phyloP scores from a whole-genome alignment of 2,329 filamentous ascomycete species.

The Ascochyta rabiei region DNA sequence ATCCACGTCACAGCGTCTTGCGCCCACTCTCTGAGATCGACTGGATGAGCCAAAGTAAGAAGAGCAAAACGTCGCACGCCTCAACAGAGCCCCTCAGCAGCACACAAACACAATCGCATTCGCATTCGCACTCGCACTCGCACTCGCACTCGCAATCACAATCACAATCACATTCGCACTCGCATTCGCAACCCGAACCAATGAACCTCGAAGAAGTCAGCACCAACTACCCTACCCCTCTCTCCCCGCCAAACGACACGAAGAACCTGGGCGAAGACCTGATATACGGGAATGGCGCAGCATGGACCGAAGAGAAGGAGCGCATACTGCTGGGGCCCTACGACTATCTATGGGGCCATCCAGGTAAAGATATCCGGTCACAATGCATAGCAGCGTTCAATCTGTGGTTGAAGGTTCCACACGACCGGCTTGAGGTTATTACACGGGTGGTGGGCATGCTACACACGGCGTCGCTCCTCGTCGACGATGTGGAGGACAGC shows the following conservation, averaged over 20 bases:
- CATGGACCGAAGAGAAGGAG: conserved; percentile 78
- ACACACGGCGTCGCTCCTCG: conserved; percentile 80
- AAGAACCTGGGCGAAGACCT: conserved; percentile 46
- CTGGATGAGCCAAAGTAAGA: conserved; percentile 50
- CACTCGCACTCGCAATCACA: background rate
- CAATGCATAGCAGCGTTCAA: conserved; percentile 84
- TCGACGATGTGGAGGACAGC: conserved; percentile 88
- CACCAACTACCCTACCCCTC: conserved; percentile 38
- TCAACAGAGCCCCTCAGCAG: conserved; percentile 19
- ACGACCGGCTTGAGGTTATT: conserved; percentile 72
- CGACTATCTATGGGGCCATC: conserved; percentile 78
- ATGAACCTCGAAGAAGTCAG: conserved; percentile 23
- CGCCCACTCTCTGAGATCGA: conserved; percentile 48
- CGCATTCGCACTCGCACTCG: background rate
- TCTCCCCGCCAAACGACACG: conserved; percentile 34
- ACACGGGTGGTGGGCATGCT: conserved; percentile 83
- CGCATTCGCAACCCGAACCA: conserved; percentile 13
- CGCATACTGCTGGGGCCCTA: conserved; percentile 78
- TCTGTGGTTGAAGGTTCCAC: conserved; percentile 76
- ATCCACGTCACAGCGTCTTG: conserved; percentile 39
- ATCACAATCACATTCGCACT: background rate
- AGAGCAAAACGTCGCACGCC: conserved; percentile 42
- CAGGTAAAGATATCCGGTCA: conserved; percentile 83
- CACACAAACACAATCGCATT: background rate
- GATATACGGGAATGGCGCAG: conserved; percentile 50